Evolutionary conservation across 495 filamentous ascomycete genomes (phyloP).

Genomic region (Penicillium roqueforti): DNA sequence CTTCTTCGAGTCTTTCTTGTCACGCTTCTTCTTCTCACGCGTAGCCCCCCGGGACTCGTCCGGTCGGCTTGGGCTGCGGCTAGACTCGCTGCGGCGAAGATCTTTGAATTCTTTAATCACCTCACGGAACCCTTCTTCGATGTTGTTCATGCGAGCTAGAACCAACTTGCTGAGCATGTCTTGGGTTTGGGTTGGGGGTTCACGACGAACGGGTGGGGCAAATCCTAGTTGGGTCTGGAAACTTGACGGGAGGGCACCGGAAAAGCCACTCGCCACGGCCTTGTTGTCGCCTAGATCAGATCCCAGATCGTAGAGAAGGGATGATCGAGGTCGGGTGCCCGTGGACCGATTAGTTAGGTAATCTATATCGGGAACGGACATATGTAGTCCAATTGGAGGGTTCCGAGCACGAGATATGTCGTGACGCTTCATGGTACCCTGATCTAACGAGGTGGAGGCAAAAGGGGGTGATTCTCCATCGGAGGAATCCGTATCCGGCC

Average conservation of each 20-base stretch:
- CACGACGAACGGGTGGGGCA: slow-evolving; percentile 50
- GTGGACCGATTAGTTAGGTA: slow-evolving; percentile 33
- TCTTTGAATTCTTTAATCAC: slow-evolving; percentile 80
- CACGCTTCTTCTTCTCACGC: slow-evolving; percentile 32
- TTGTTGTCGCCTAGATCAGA: slow-evolving; percentile 72
- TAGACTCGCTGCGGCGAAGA: slow-evolving; percentile 33
- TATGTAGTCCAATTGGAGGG: slow-evolving; percentile 48
- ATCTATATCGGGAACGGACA: slow-evolving; percentile 52
- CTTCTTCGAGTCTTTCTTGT: slow-evolving; percentile 30
- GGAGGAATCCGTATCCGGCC: slow-evolving; percentile 22
- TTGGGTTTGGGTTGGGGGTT: slow-evolving; percentile 47
- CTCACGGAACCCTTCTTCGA: slow-evolving; percentile 81
- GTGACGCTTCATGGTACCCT: slow-evolving; percentile 28
- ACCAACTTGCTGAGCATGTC: slow-evolving; percentile 76
- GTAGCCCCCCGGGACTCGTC: slow-evolving; percentile 22
- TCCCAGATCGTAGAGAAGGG: slow-evolving; percentile 62
- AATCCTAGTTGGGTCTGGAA: slow-evolving; percentile 77
- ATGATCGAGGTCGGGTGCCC: slow-evolving; percentile 41
- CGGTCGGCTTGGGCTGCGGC: slow-evolving; percentile 30
- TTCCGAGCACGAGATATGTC: slow-evolving; percentile 31
- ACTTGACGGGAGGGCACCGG: slow-evolving; percentile 63
- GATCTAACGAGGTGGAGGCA: slow-evolving; percentile 25
- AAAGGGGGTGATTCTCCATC: slow-evolving; percentile 16
- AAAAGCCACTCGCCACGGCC: slow-evolving; percentile 47
- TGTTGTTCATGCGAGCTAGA: slow-evolving; percentile 83